A percentile compares a stretch with the other conserved stretches of the same genome.
These are phyloP conservation scores for Naganishia onofrii DNA, from an alignment of 768 basidiomycete species.

Conservation along the genomic window DNA sequence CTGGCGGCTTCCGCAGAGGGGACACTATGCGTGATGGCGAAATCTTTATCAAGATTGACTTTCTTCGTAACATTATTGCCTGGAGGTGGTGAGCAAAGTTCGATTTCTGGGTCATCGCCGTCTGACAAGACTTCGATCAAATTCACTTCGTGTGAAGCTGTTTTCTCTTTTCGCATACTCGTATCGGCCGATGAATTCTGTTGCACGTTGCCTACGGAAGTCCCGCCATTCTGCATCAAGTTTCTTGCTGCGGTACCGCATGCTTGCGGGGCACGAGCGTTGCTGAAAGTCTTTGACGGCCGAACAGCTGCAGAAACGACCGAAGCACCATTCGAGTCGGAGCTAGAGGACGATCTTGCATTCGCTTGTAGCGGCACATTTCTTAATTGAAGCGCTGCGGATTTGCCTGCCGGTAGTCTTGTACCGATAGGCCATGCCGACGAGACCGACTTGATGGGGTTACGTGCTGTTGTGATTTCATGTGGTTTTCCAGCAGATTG, in stretches of 20 bases:
- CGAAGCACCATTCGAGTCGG: conserved; percentile 1
- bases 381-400: neutral
- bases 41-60: too few relatives aligned
- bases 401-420: conserved; percentile 3
- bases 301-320: neutral
- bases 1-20: conserved; percentile 7
- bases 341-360: conserved; percentile 4
- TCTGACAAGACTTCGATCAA: conserved; percentile 16
- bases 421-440: neutral
- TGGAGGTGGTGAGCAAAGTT: conserved; percentile 6
- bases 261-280: neutral
- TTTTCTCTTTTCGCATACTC: neutral
- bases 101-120: conserved; percentile 15
- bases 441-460: neutral
- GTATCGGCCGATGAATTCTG: neutral
- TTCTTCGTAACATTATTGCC: neutral
- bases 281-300: neutral
- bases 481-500: neutral
- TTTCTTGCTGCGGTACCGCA: neutral
- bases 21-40: too few relatives aligned
- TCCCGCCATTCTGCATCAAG: neutral
- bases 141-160: neutral
- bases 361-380: neutral
- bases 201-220: neutral
- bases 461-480: neutral